Conservation (phyloP, 2,329 filamentous ascomycete genomes). For the Trichoderma sp. region DNA sequence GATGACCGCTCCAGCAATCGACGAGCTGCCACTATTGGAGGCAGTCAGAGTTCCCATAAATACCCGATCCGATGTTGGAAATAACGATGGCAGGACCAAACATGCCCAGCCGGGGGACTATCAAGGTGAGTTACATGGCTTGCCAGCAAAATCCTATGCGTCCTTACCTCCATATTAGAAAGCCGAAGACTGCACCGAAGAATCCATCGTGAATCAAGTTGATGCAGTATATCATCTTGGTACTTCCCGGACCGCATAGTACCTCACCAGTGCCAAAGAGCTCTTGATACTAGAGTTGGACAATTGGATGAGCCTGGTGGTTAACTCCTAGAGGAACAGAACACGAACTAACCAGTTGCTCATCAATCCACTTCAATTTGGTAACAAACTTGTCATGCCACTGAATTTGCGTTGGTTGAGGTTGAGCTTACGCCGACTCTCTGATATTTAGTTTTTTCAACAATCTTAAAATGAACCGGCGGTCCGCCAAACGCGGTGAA, state of each 20-base stretch:
- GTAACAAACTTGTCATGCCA: slow-evolving; percentile 61
- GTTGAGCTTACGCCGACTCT: background rate
- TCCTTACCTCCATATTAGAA: slow-evolving; percentile 61
- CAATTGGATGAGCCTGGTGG: background rate
- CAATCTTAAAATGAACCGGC: slow-evolving; percentile 67
- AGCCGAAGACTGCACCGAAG: slow-evolving; percentile 54
- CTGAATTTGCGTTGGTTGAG: slow-evolving; percentile 26
- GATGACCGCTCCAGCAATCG: slow-evolving; percentile 47
- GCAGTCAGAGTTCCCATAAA: slow-evolving; percentile 54
- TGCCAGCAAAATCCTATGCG: background rate
- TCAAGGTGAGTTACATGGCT: background rate
- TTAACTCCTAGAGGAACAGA: no score
- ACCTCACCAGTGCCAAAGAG: slow-evolving; percentile 68
- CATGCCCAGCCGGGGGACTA: slow-evolving; percentile 65
- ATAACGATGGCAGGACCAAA: slow-evolving; percentile 65
- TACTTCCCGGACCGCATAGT: slow-evolving; percentile 64
- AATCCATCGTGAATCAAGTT: slow-evolving; percentile 62
- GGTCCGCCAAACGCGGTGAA: slow-evolving; percentile 66
- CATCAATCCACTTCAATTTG: slow-evolving; percentile 62
- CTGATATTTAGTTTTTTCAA: slow-evolving; percentile 20
- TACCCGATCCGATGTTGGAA: slow-evolving; percentile 55
- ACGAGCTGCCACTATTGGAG: slow-evolving; percentile 35
- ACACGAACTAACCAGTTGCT: slow-evolving; percentile 52
- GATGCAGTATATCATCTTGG: slow-evolving; percentile 70
- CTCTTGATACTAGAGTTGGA: slow-evolving; percentile 58